Evolutionary conservation across 2,329 filamentous ascomycete species (phyloP).

Genomic region (Curvularia verruculosa): DNA sequence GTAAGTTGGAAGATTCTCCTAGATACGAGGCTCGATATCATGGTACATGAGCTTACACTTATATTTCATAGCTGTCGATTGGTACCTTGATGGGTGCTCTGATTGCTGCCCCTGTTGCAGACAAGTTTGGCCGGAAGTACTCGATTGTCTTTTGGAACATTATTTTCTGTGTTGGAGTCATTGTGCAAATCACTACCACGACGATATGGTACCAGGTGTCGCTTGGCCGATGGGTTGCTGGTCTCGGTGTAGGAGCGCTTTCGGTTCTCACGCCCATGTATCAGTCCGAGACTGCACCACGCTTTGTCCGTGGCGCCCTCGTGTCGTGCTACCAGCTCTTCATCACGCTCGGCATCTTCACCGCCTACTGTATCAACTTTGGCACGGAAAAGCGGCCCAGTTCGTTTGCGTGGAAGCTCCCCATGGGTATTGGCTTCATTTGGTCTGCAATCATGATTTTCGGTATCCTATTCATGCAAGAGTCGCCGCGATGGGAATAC

Average conservation of each 20-base stretch:
- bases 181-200: slow-evolving; percentile 68
- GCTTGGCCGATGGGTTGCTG: slow-evolving; percentile 68
- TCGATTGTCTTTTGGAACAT: slow-evolving; percentile 68
- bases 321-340: slow-evolving; percentile 71
- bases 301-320: slow-evolving; percentile 67
- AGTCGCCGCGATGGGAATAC: slow-evolving; percentile 65
- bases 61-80: slow-evolving; percentile 61
- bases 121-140: slow-evolving; percentile 65
- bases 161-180: slow-evolving; percentile 67
- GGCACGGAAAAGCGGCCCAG: slow-evolving; percentile 60
- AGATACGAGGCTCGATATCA: neutral
- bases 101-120: slow-evolving; percentile 62
- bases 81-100: slow-evolving; percentile 78
- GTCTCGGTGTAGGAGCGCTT: slow-evolving; percentile 68
- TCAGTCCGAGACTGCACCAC: slow-evolving; percentile 69
- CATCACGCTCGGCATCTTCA: slow-evolving; percentile 70
- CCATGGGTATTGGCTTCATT: slow-evolving; percentile 65
- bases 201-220: slow-evolving; percentile 68
- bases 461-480: slow-evolving; percentile 62
- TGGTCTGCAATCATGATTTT: slow-evolving; percentile 61
- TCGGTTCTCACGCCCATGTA: slow-evolving; percentile 67
- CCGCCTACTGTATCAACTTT: slow-evolving; percentile 61
- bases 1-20: slow-evolving; percentile 21
- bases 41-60: neutral
- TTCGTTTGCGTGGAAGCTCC: slow-evolving; percentile 67